phyloP scores from a whole-genome alignment of 2,329 filamentous ascomycete species.

The Ophiosphaerella narmari region DNA sequence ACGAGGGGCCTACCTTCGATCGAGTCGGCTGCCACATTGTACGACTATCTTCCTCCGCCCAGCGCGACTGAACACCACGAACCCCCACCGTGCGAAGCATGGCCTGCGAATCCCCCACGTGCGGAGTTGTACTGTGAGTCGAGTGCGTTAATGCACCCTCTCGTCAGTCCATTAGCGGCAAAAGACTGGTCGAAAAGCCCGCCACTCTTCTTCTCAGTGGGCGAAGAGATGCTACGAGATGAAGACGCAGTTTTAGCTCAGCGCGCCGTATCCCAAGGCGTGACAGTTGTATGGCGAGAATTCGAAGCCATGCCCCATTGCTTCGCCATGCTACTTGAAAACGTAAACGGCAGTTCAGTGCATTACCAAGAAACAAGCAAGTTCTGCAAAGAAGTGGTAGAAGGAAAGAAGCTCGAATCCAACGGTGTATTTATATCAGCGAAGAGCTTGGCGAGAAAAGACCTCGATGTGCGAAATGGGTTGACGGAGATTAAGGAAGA shows the following conservation, averaged over 20 bases:
- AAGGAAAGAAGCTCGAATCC: constrained; percentile 21
- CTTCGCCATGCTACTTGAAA: constrained; percentile 56
- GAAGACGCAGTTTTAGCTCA: constrained; percentile 66
- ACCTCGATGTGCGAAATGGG: constrained; percentile 27
- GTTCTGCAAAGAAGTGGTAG: constrained; percentile 39
- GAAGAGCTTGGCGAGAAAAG: constrained; percentile 34
- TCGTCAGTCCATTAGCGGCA: constrained; percentile 66
- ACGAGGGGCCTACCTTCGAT: constrained; percentile 66
- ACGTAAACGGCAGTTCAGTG: constrained; percentile 28
- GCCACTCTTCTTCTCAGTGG: constrained; percentile 70
- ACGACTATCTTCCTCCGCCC: constrained; percentile 66
- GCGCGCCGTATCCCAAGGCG: constrained; percentile 61
- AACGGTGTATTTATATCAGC: constrained; percentile 33
- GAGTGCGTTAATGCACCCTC: constrained; percentile 62
- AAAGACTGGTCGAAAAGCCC: constrained; percentile 65
- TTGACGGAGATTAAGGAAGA: constrained; percentile 39
- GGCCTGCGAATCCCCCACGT: constrained; percentile 53
- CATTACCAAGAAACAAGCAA: constrained; percentile 45
- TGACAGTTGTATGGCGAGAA: constrained; percentile 68
- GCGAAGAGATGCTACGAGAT: constrained; percentile 73
- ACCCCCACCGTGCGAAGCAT: constrained; percentile 56
- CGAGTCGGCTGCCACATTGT: constrained; percentile 58
- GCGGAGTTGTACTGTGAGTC: constrained; percentile 55
- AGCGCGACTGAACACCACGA: constrained; percentile 41
- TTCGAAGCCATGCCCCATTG: constrained; percentile 83